These are phyloP conservation scores for Evernia prunastri DNA, from an alignment of 495 filamentous ascomycete genomes.

Conservation along the genomic window DNA sequence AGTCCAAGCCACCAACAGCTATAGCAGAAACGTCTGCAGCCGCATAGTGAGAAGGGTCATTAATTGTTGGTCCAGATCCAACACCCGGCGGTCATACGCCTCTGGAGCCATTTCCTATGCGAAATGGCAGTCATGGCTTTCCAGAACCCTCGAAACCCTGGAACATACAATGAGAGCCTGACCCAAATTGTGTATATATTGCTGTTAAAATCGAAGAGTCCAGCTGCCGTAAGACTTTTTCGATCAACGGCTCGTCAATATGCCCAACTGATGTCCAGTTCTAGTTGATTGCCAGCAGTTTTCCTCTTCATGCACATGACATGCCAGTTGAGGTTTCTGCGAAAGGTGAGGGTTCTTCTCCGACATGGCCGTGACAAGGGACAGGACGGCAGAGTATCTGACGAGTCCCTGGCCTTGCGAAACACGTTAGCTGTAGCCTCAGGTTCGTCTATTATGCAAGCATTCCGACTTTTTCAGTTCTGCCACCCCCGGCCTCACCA, in stretches of 20 bases:
- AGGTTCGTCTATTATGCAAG: neutral
- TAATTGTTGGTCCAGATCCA: neutral
- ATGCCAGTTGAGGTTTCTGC: neutral
- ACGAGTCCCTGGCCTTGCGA: neutral
- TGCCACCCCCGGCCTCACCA: neutral
- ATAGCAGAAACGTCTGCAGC: constrained; percentile 6
- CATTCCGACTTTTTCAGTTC: neutral
- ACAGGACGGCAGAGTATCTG: neutral
- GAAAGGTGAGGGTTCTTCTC: neutral
- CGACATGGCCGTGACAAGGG: neutral
- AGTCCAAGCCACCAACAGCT: neutral
- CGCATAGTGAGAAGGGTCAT: constrained; percentile 6
- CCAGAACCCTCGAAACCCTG: neutral
- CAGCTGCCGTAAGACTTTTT: neutral
- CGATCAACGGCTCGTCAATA: neutral
- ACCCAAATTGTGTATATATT: neutral
- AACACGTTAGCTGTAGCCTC: neutral
- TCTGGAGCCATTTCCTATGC: neutral
- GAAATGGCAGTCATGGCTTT: neutral
- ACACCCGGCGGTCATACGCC: neutral
- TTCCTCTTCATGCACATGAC: neutral
- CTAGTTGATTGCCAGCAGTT: neutral
- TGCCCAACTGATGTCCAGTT: neutral
- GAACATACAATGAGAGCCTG: neutral
- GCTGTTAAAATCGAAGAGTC: neutral